phyloP scores from a whole-genome alignment of 2,329 filamentous ascomycete species.

The Graphium sp. region DNA sequence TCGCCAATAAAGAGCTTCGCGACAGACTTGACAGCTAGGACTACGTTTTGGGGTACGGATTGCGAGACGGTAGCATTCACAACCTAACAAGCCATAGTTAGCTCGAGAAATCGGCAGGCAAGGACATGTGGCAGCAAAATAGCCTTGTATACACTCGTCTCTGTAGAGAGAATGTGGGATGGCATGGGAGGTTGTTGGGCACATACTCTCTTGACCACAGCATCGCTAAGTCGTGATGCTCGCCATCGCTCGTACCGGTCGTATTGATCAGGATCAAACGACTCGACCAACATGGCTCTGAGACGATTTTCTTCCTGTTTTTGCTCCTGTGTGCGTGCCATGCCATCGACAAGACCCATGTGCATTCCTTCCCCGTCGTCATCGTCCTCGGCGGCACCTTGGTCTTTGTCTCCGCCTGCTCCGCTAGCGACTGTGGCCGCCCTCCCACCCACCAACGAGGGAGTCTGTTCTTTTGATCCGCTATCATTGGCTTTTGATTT shows the following conservation, averaged over 20 bases:
- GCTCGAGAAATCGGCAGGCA: neutral
- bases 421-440: constrained; percentile 25
- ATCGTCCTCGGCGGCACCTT: constrained; percentile 29
- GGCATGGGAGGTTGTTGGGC: neutral
- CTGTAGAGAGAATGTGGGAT: neutral
- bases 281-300: constrained; percentile 43
- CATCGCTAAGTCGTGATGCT: constrained; percentile 49
- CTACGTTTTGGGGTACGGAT: constrained; percentile 56
- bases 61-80: constrained; percentile 71
- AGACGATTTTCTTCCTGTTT: constrained; percentile 43
- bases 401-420: constrained; percentile 21
- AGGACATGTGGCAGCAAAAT: neutral
- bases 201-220: constrained; percentile 50
- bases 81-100: too few species aligned
- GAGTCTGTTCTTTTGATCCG: constrained; percentile 20
- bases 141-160: too few species aligned
- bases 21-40: constrained; percentile 59
- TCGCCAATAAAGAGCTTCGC: constrained; percentile 65
- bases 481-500: constrained; percentile 38
- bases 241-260: constrained; percentile 56
- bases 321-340: constrained; percentile 47
- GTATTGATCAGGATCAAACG: constrained; percentile 50
- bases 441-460: constrained; percentile 26
- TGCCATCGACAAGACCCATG: constrained; percentile 24
- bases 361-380: constrained; percentile 34